Conservation (phyloP, 768 basidiomycete species). For the Hypholoma sublateritium region DNA sequence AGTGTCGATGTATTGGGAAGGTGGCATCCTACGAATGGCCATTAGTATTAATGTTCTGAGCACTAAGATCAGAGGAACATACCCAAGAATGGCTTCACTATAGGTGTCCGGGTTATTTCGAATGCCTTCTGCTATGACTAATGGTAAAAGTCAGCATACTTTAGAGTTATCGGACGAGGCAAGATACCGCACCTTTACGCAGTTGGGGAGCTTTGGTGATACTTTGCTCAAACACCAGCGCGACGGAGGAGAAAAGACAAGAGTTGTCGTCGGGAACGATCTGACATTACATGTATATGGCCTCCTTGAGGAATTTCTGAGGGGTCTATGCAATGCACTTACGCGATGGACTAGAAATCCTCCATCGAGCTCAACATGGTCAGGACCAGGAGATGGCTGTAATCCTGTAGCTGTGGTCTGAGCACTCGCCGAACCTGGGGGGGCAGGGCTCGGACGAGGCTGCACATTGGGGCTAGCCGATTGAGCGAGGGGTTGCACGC, state of each 20-base stretch:
- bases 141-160: not conserved
- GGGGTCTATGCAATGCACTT: constrained; percentile 7
- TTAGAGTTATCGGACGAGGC: not conserved
- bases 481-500: constrained; percentile 6
- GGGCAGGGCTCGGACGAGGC: no score
- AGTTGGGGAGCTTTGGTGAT: constrained; percentile 68
- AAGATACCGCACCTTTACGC: constrained; percentile 58
- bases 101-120: constrained; percentile 68
- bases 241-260: constrained; percentile 88
- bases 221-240: constrained; percentile 82
- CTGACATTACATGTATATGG: constrained; percentile 28
- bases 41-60: not conserved
- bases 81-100: constrained; percentile 88
- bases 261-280: constrained; percentile 98
- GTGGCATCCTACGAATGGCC: constrained; percentile 39
- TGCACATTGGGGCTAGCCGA: constrained; percentile 4
- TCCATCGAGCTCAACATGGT: constrained; percentile 59
- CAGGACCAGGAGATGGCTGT: constrained; percentile 40
- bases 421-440: constrained; percentile 13
- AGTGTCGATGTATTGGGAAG: constrained; percentile 72
- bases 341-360: constrained; percentile 77
- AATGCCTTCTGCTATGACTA: constrained; percentile 87
- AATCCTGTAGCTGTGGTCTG: constrained; percentile 3
- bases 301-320: not conserved
- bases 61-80: constrained; percentile 6